Percentiles rank a stretch among this genome's conserved stretches.
Conservation (phyloP, 140 eudicot species). For the Erigeron philadelphicus region DNA sequence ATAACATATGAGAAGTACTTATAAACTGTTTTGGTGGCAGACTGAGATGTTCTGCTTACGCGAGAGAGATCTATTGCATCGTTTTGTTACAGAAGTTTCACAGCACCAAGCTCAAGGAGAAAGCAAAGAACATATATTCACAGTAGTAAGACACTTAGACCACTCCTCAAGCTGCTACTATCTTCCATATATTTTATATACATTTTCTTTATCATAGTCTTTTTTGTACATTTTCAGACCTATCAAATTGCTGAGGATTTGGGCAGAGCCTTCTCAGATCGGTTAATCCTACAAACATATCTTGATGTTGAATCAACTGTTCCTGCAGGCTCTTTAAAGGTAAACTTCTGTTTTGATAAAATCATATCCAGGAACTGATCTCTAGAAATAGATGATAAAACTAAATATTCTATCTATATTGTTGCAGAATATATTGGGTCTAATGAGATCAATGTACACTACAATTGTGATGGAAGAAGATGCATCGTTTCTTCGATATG, state of each 20-base stretch:
- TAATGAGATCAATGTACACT: slow-evolving; percentile 68
- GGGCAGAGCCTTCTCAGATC: slow-evolving; percentile 78
- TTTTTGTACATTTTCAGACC: slow-evolving; percentile 34
- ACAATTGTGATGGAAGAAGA: slow-evolving; percentile 76
- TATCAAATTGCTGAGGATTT: slow-evolving; percentile 90
- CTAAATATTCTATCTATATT: neutral
- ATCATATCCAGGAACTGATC: too few species aligned
- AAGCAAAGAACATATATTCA: slow-evolving; percentile 68
- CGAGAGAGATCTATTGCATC: slow-evolving; percentile 76
- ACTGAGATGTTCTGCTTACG: slow-evolving; percentile 69
- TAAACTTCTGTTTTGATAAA: slow-evolving; percentile 7
- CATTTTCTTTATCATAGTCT: neutral
- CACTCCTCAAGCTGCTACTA: neutral
- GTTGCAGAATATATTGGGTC: slow-evolving; percentile 59
- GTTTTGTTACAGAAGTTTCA: slow-evolving; percentile 68
- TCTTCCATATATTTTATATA: neutral
- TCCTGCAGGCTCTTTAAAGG: slow-evolving; percentile 59
- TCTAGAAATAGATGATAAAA: neutral
- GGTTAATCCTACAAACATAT: slow-evolving; percentile 50
- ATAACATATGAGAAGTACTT: neutral
- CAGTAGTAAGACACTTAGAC: slow-evolving; percentile 39
- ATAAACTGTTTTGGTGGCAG: slow-evolving; percentile 35
- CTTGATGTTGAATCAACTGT: slow-evolving; percentile 55
- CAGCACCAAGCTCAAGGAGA: slow-evolving; percentile 56
- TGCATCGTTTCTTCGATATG: slow-evolving; percentile 76